Base-by-base conservation (phyloP, 2,329 filamentous ascomycete species). In the Massarina eburnea region DNA sequence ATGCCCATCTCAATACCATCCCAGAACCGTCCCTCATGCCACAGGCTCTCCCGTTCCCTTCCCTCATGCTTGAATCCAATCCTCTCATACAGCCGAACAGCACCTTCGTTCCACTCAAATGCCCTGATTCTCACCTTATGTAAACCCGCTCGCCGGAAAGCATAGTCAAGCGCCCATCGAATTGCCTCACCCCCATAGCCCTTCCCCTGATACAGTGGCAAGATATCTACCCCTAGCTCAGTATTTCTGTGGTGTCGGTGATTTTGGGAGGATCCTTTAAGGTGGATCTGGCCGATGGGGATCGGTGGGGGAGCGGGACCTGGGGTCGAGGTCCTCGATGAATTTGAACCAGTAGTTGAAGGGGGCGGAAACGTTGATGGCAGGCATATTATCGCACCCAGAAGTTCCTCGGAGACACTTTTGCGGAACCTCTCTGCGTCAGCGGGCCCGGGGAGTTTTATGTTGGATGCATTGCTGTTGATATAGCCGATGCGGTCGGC, bases 131-230 rank as follows among this genome's bases (percentile, higher is more conserved):
- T 59, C 15, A 80, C 70, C 4, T 72, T 61, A 49, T 80, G 77
- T 58, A 77, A 54, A 0, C 71, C 72, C 1, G 67, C 74, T n/a
- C 62, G 61, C 5, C 57, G 52, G 49, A 80, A 80, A 0, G 72
- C 72, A 70, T 76, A 79, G 19, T 74, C 67, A 3, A 78, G 51
- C 0, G 59, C 70, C 76, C 76, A 80, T 20, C 64, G 61, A 35
- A 80, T 73, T 1, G 74, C 72, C 51, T 79, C 76, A 6, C 52
- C 55, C 1, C 77, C 77, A 43, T 79, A 79, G 0, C 77, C 75
- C 17, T 66, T 51, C 0, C 65, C 61, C 43, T 76, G 71, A 41
- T 70, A 68, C 0, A 45, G 7, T 0, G 60, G 52, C 2, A 68
- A 51, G 4, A 78, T 62, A 0, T 59, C 54, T n/a, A 78, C 61